These are phyloP conservation scores for Phytophthora ramorum DNA, from an alignment of 352 stramenopile genomes.

Conservation along the genomic window DNA sequence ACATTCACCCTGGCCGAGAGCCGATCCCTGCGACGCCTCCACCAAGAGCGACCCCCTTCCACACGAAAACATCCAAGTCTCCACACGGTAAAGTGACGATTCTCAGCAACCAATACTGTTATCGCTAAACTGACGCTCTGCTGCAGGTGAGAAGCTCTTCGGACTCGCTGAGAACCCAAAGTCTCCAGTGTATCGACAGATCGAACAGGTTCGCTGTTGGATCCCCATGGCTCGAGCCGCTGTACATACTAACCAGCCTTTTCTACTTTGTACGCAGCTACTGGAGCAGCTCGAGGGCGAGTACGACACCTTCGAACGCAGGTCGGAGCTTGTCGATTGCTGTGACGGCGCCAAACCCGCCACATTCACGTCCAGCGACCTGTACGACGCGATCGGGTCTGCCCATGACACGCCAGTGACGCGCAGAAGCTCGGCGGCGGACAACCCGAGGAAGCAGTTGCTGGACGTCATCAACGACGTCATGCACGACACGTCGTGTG, in stretches of 20 bases:
- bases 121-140: constrained; percentile 2
- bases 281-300: constrained; percentile 52
- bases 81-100: constrained; percentile 21
- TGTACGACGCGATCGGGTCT: constrained; percentile 78
- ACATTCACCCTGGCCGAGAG: constrained; percentile 69
- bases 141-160: constrained; percentile 56
- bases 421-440: constrained; percentile 8
- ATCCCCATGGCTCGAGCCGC: neutral
- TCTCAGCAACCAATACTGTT: neutral
- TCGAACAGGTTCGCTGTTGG: constrained; percentile 44
- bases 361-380: constrained; percentile 68
- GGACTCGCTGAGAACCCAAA: constrained; percentile 53
- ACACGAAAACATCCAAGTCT: constrained; percentile 37
- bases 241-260: neutral
- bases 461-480: constrained; percentile 74
- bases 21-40: constrained; percentile 27
- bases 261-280: constrained; percentile 38
- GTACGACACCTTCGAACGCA: constrained; percentile 65
- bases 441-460: constrained; percentile 46
- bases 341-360: constrained; percentile 43
- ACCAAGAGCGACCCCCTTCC: constrained; percentile 24
- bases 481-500: constrained; percentile 55
- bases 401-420: constrained; percentile 50
- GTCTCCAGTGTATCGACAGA: constrained; percentile 69
- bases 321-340: constrained; percentile 46